phyloP scores from a whole-genome alignment of 495 filamentous ascomycete species.

The Cudoniella acicularis region DNA sequence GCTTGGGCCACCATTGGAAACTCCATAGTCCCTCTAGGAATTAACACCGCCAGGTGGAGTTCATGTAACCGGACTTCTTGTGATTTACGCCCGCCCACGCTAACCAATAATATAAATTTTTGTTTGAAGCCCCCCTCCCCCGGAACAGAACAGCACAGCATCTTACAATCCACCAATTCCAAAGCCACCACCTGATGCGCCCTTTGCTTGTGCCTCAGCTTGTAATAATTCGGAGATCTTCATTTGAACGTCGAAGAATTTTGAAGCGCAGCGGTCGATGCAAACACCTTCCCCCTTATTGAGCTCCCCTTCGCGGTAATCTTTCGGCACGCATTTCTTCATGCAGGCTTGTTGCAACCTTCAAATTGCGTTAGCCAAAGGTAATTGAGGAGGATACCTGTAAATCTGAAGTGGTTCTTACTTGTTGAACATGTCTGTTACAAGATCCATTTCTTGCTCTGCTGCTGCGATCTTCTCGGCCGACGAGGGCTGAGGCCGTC shows the following conservation, averaged over 20 bases:
- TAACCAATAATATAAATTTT: constrained; percentile 8
- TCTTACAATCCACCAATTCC: constrained; percentile 30
- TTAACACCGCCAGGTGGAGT: not conserved
- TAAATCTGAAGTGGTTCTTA: constrained; percentile 33
- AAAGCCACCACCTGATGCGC: constrained; percentile 35
- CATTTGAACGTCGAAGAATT: constrained; percentile 97
- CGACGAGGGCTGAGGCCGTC: constrained; percentile 83
- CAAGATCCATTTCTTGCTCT: constrained; percentile 90
- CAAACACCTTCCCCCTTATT: constrained; percentile 99
- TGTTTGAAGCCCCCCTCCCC: not conserved
- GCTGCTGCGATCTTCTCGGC: constrained; percentile 94
- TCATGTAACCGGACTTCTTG: too few species aligned
- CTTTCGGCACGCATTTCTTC: constrained; percentile 83
- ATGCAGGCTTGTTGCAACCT: constrained; percentile 86
- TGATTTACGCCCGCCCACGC: too few species aligned
- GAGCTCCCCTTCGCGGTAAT: constrained; percentile 91
- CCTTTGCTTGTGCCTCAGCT: constrained; percentile 40
- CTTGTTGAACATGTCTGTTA: constrained; percentile 96
- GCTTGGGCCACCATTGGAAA: not conserved
- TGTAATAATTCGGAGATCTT: constrained; percentile 69
- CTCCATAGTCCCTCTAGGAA: not conserved
- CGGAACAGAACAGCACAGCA: not conserved
- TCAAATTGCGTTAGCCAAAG: not conserved
- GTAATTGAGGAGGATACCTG: not conserved
- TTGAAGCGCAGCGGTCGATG: constrained; percentile 90